Base-by-base conservation (phyloP, 257 asterid genomes). In the Petunia secreta region DNA sequence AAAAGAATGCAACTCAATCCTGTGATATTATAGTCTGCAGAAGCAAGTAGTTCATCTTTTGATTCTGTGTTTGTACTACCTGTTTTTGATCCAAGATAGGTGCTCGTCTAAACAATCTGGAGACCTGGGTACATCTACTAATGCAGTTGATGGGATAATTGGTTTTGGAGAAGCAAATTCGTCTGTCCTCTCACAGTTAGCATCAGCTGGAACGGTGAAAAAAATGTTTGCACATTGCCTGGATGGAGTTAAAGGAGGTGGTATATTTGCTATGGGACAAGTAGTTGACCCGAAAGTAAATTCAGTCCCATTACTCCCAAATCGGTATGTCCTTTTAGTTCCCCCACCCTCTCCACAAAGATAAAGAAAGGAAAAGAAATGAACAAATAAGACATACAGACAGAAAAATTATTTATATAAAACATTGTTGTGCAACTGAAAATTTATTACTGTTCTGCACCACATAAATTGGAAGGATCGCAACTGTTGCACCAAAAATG, bases 111-210 rank as follows among this genome's bases (percentile, higher is more conserved):
- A 88, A 80, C 91, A 88, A 87, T 68, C 85, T 39, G 93, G 91
- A 83, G 89, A 83, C 8, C 82, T 85, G 66, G 90, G 84, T 75
- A 76, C 90, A 60, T 85, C 93, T 62, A 55, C 90, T 57, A 85
- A 81, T 84, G 93, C 92, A 60, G 89, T 89, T 80, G 95, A 89
- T 67, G 95, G 95, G 77, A 87, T 91, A 44, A 82, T 91, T 75
- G 95, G 95, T 63, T 87, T 91, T 71, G 95, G 95, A 86, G 91
- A 86, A 85, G 87, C 88, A 80, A 89, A 89, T 63, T 81, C 89
- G 16, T 91, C 95, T 57, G 67, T 89, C 66, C 86, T 91, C 87
- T 89, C 95, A 7, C 95, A 91, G 84, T 90, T 91, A 76, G 87
- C 92, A 55, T 77, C 64, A 11, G 58, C 89, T 52, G 87, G 87